phyloP scores from a whole-genome alignment of 805 yeast species.

The Sungouiozyma intestinalis region DNA sequence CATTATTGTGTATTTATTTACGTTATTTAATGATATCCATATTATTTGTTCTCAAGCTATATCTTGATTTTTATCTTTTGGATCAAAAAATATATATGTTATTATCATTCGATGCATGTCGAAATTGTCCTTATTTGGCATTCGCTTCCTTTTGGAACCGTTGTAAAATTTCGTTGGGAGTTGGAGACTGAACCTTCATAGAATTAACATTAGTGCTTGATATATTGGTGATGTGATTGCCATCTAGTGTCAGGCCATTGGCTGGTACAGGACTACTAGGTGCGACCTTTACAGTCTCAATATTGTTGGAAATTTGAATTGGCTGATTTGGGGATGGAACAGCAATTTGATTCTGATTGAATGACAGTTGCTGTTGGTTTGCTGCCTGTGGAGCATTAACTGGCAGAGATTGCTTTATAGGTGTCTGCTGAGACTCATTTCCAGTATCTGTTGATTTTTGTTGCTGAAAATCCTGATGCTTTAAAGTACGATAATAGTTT shows the following conservation, averaged over 20 bases:
- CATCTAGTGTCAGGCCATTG: conserved; percentile 3
- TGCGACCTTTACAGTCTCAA: not conserved
- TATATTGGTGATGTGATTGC: not conserved
- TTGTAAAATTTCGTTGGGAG: conserved; percentile 27
- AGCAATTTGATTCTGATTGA: conserved; percentile 1
- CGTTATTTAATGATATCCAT: not conserved
- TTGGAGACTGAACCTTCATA: conserved; percentile 21
- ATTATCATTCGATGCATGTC: not conserved
- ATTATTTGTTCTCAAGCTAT: not conserved
- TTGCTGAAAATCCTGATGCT: conserved; percentile 18
- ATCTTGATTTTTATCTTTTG: not conserved
- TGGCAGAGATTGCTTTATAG: conserved; percentile 8
- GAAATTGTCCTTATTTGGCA: conserved; percentile 9
- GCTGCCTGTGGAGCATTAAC: conserved; percentile 3
- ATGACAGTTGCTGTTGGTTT: conserved; percentile 2
- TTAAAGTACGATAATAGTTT: conserved; percentile 18
- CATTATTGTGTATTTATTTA: not conserved
- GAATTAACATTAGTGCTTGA: not conserved
- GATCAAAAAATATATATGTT: too few species aligned
- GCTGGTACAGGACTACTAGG: not conserved
- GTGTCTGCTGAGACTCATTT: conserved; percentile 11
- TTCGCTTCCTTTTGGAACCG: conserved; percentile 24
- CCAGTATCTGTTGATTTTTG: conserved; percentile 10
- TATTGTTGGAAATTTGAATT: not conserved
- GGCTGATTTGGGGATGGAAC: not conserved